Evolutionary conservation across 768 basidiomycete species (phyloP).

Genomic region (Pleurotus ostreatus): DNA sequence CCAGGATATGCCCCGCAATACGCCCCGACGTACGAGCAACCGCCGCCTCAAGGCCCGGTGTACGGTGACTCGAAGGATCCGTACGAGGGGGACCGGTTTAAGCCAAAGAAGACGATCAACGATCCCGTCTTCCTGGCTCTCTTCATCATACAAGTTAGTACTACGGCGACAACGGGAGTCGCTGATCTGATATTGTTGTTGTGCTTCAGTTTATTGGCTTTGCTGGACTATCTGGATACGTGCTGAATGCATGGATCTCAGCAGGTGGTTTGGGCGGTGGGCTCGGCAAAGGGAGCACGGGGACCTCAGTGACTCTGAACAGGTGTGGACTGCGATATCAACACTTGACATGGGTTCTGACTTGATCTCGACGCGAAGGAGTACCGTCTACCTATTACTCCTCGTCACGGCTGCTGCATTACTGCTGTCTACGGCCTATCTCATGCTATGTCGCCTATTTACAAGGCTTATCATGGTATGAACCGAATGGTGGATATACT

Average conservation of each 20-base stretch:
- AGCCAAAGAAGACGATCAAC: constrained; percentile 64
- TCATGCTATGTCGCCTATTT: constrained; percentile 68
- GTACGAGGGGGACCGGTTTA: constrained; percentile 60
- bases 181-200: background rate
- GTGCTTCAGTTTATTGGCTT: constrained; percentile 58
- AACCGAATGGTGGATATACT: background rate
- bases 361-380: constrained; percentile 32
- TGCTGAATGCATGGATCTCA: constrained; percentile 57
- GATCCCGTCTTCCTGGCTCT: constrained; percentile 69
- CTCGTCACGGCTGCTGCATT: constrained; percentile 68
- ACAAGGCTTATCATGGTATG: constrained; percentile 62
- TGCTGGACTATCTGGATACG: constrained; percentile 62
- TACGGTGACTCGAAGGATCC: constrained; percentile 43
- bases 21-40: constrained; percentile 18
- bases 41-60: constrained; percentile 17
- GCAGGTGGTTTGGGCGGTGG: constrained; percentile 72
- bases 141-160: constrained; percentile 62
- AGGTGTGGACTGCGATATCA: constrained; percentile 33
- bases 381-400: constrained; percentile 73
- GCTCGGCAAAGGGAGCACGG: constrained; percentile 47
- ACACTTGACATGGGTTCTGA: background rate
- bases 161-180: background rate
- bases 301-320: constrained; percentile 62
- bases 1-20: constrained; percentile 18
- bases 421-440: constrained; percentile 59